These are phyloP conservation scores for Pilatotrama ljubarskyi DNA, from an alignment of 768 basidiomycete genomes.

Conservation along the genomic window DNA sequence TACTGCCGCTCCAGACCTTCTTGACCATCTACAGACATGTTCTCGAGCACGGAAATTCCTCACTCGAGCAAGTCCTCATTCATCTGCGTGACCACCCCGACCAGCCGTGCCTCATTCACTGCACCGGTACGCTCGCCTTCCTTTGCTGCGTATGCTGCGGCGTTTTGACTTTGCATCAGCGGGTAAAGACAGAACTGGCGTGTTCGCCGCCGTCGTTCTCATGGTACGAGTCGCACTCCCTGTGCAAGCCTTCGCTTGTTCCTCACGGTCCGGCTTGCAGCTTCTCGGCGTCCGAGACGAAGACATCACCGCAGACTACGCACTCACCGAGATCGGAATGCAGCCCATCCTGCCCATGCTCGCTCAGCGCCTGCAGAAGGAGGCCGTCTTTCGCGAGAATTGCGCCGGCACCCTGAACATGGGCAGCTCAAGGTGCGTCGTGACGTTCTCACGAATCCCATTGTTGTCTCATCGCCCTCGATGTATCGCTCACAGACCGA, in stretches of 20 bases:
- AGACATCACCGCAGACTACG: slow-evolving; percentile 43
- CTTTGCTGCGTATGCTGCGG: not conserved
- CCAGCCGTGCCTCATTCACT: slow-evolving; percentile 43
- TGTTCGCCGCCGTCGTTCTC: slow-evolving; percentile 39
- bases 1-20: slow-evolving; percentile 31
- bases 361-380: slow-evolving; percentile 33
- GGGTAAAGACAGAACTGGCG: slow-evolving; percentile 47
- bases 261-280: slow-evolving; percentile 29
- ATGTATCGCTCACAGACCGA: slow-evolving; percentile 31
- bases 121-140: slow-evolving; percentile 37
- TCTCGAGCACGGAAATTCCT: slow-evolving; percentile 34
- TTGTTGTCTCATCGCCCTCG: not conserved
- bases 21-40: slow-evolving; percentile 33
- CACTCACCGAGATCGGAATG: slow-evolving; percentile 40
- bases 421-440: slow-evolving; percentile 35
- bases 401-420: slow-evolving; percentile 38
- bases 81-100: slow-evolving; percentile 41
- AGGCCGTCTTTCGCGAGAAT: slow-evolving; percentile 35
- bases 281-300: slow-evolving; percentile 42
- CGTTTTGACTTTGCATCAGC: slow-evolving; percentile 26
- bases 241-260: not conserved
- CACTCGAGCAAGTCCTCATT: slow-evolving; percentile 37
- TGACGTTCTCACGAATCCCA: not conserved
- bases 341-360: slow-evolving; percentile 36
- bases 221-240: slow-evolving; percentile 26